Percentiles rank a stretch among this genome's conserved stretches.
These are phyloP conservation scores for Eucalyptus paniculata DNA, from an alignment of 345 rosid species.

Conservation along the genomic window DNA sequence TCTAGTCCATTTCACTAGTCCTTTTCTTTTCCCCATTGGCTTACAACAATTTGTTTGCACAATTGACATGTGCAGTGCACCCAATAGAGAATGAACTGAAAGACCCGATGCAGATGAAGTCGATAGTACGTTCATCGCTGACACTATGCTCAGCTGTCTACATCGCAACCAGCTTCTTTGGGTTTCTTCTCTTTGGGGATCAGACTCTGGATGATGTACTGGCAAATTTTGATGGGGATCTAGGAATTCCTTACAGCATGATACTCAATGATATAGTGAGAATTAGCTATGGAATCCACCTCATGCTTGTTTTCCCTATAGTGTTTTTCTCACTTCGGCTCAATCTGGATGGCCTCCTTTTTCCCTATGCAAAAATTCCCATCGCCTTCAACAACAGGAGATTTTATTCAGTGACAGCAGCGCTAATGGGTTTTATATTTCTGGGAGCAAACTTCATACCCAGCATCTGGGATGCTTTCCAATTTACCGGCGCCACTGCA, in stretches of 20 bases:
- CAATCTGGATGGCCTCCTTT: constrained; percentile 52
- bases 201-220: constrained; percentile 48
- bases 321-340: constrained; percentile 65
- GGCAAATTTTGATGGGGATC: constrained; percentile 63
- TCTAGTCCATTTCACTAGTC: background rate
- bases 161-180: constrained; percentile 59
- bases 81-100: constrained; percentile 57
- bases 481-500: constrained; percentile 60
- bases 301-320: constrained; percentile 65
- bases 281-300: constrained; percentile 54
- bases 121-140: constrained; percentile 42
- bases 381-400: constrained; percentile 35
- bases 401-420: constrained; percentile 26
- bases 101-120: constrained; percentile 46
- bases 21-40: background rate
- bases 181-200: constrained; percentile 57
- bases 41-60: background rate
- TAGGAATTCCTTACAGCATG: constrained; percentile 50
- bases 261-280: constrained; percentile 46
- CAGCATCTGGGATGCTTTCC: constrained; percentile 64
- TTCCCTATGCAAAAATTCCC: constrained; percentile 34
- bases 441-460: constrained; percentile 54
- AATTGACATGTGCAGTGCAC: constrained; percentile 26
- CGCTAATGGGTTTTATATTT: constrained; percentile 42
- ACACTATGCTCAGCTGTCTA: constrained; percentile 40